Percentiles rank a stretch among this genome's conserved stretches.
Conservation (phyloP, 2,329 filamentous ascomycete species). For the Aspergillus ibericus region DNA sequence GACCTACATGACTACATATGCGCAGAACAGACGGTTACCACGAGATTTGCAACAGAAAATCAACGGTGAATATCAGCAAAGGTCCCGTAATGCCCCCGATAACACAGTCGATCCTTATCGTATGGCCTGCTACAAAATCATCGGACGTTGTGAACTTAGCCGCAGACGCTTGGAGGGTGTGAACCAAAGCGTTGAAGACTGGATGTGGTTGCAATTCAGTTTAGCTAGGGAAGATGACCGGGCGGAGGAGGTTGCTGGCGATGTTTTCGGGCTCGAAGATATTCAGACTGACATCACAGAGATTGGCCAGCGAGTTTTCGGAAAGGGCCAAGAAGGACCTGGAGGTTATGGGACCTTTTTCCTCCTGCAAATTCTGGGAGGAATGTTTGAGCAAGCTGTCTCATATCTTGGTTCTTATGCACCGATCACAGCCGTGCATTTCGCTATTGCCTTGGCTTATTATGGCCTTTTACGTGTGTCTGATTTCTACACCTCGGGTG, state of each 20-base stretch:
- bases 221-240: slow-evolving; percentile 63
- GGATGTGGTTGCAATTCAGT: slow-evolving; percentile 66
- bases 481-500: slow-evolving; percentile 71
- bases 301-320: slow-evolving; percentile 88
- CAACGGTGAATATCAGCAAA: slow-evolving; percentile 84
- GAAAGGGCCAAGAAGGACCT: slow-evolving; percentile 74
- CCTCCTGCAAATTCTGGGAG: slow-evolving; percentile 84
- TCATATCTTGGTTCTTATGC: slow-evolving; percentile 89
- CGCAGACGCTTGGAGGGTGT: slow-evolving; percentile 59
- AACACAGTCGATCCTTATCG: slow-evolving; percentile 90
- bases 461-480: slow-evolving; percentile 87
- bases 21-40: slow-evolving; percentile 73
- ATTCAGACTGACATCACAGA: slow-evolving; percentile 80
- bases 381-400: slow-evolving; percentile 91
- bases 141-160: slow-evolving; percentile 71
- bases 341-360: slow-evolving; percentile 88
- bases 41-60: slow-evolving; percentile 82
- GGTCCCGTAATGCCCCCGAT: slow-evolving; percentile 78
- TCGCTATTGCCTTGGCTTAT: slow-evolving; percentile 83
- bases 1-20: slow-evolving; percentile 82
- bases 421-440: slow-evolving; percentile 92
- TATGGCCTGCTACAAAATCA: slow-evolving; percentile 96
- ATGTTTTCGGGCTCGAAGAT: slow-evolving; percentile 63
- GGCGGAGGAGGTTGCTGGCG: slow-evolving; percentile 61
- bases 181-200: slow-evolving; percentile 63